Evolutionary conservation across 2,329 filamentous ascomycete species (phyloP).

Genomic region (Phialocephala subalpina): DNA sequence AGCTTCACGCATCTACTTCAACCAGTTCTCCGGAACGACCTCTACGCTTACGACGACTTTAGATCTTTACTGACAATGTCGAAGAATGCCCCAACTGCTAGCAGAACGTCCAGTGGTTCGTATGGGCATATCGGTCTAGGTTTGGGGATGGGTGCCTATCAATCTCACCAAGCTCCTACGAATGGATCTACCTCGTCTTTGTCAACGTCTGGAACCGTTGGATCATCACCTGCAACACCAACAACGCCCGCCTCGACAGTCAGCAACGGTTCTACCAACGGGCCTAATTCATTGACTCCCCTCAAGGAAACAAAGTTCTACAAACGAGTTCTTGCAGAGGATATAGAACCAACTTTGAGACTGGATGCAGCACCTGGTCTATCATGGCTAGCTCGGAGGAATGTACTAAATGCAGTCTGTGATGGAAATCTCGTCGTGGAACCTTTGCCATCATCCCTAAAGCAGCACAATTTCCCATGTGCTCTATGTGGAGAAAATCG

Average conservation of each 20-base stretch:
- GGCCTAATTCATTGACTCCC: conserved; percentile 57
- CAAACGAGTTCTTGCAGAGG: conserved; percentile 86
- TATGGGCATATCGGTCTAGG: conserved; percentile 63
- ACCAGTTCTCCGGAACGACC: conserved; percentile 83
- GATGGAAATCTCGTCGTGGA: conserved; percentile 91
- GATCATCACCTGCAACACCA: conserved; percentile 65
- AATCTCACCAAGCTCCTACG: conserved; percentile 52
- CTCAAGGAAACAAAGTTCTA: conserved; percentile 94
- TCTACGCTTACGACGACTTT: conserved; percentile 86
- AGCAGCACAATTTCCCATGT: conserved; percentile 61
- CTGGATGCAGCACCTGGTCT: conserved; percentile 89
- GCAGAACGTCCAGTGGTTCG: conserved; percentile 76
- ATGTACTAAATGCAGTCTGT: conserved; percentile 82
- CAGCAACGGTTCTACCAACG: conserved; percentile 52
- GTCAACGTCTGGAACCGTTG: conserved; percentile 56
- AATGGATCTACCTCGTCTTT: conserved; percentile 69
- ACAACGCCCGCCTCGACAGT: conserved; percentile 62
- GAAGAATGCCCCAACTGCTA: conserved; percentile 59
- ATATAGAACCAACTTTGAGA: conserved; percentile 92
- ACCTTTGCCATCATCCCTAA: conserved; percentile 71
- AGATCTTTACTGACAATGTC: conserved; percentile 76
- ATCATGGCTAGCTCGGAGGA: conserved; percentile 90
- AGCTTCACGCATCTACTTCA: conserved; percentile 86
- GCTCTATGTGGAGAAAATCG: conserved; percentile 88
- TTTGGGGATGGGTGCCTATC: conserved; percentile 54